Evolutionary conservation across 305 asterid genomes (phyloP).

Genomic region (Rubia occidens): DNA sequence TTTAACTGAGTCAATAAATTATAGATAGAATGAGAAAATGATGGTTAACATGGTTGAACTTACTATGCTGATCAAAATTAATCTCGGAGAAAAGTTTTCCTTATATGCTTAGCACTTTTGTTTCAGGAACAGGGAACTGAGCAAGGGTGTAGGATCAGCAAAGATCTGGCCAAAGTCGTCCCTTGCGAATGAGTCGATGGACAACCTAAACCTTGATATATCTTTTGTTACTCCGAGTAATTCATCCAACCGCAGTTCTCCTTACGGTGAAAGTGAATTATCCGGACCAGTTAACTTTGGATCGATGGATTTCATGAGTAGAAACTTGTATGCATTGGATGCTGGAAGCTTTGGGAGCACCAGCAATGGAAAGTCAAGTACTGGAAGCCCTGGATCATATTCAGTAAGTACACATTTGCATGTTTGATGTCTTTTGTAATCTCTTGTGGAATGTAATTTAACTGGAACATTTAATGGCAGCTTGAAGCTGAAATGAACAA

Average conservation of each 20-base stretch:
- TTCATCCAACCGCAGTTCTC: conserved; percentile 13
- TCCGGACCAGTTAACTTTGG: conserved; percentile 10
- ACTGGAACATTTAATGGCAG: conserved; percentile 15
- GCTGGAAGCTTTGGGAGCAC: conserved; percentile 12
- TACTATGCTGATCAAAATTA: background rate
- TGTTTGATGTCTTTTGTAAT: background rate
- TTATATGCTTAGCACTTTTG: background rate
- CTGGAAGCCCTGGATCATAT: conserved; percentile 17
- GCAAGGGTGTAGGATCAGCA: conserved; percentile 21
- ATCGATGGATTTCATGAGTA: conserved; percentile 27
- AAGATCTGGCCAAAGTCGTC: conserved; percentile 15
- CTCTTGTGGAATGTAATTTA: background rate
- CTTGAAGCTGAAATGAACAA: conserved; percentile 36
- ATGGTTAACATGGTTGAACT: background rate
- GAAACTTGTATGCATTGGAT: conserved; percentile 20
- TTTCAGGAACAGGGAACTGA: conserved; percentile 28
- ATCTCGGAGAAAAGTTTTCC: background rate
- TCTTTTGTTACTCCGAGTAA: conserved; percentile 16
- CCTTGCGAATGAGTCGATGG: conserved; percentile 15
- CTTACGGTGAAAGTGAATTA: conserved; percentile 17
- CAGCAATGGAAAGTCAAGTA: background rate
- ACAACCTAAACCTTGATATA: conserved; percentile 23
- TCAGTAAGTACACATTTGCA: conserved; percentile 27
- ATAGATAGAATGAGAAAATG: background rate
- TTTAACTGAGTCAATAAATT: background rate